Evolutionary conservation across 768 basidiomycete species (phyloP).

Genomic region (Lyophyllum decastes): DNA sequence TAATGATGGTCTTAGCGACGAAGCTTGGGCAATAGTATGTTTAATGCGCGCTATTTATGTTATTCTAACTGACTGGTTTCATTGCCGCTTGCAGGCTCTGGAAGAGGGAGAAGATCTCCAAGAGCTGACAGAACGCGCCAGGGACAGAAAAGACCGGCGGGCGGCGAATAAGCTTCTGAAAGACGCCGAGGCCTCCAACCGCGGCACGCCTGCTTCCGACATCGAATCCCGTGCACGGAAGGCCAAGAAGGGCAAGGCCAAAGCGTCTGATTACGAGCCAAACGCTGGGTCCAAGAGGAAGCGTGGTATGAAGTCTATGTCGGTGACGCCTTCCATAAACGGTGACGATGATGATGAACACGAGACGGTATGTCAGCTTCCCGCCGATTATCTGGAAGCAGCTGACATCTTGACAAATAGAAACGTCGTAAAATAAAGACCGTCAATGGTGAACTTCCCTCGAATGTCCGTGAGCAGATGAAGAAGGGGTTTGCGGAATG

Average conservation of each 20-base stretch:
- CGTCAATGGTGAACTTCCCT: slow-evolving; percentile 50
- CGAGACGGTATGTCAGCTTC: slow-evolving; percentile 51
- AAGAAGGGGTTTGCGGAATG: slow-evolving; percentile 82
- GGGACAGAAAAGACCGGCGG: slow-evolving; percentile 68
- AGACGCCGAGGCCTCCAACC: slow-evolving; percentile 60
- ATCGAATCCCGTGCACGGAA: slow-evolving; percentile 56
- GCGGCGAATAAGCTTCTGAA: slow-evolving; percentile 57
- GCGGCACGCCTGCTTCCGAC: slow-evolving; percentile 67
- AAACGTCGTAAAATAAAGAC: slow-evolving; percentile 83
- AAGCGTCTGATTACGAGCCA: slow-evolving; percentile 51
- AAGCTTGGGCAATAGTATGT: slow-evolving; percentile 86
- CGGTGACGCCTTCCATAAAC: slow-evolving; percentile 74
- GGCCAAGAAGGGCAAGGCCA: slow-evolving; percentile 63
- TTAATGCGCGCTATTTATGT: not conserved
- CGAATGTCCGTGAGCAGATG: slow-evolving; percentile 70
- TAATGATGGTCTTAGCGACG: slow-evolving; percentile 92
- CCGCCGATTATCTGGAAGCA: slow-evolving; percentile 3
- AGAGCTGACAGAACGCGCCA: slow-evolving; percentile 65
- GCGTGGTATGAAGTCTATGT: slow-evolving; percentile 71
- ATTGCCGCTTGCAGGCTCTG: slow-evolving; percentile 52
- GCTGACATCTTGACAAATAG: slow-evolving; percentile 34
- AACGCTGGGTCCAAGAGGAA: slow-evolving; percentile 71
- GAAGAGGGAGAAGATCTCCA: slow-evolving; percentile 83
- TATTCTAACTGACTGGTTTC: slow-evolving; percentile 2
- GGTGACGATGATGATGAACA: slow-evolving; percentile 82